Evolutionary conservation across 805 yeast species (phyloP).

Genomic region (Schizosaccharomyces osmophilus): DNA sequence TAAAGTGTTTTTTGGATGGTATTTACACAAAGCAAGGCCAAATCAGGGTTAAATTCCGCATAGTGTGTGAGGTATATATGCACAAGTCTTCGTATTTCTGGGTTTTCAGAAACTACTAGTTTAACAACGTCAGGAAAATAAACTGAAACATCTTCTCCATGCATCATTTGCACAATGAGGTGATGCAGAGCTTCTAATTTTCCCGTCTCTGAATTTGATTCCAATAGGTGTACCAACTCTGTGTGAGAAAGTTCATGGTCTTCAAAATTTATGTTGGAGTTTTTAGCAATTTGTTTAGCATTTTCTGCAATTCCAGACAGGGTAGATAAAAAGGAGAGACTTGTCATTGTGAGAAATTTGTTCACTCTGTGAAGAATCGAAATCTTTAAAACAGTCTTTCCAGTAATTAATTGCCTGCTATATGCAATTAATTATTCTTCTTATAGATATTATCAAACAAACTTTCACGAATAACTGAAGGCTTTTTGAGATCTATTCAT

Average conservation of each 20-base stretch:
- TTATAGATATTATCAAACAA: too few relatives aligned
- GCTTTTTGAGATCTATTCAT: too few relatives aligned
- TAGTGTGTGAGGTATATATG: conserved; percentile 48
- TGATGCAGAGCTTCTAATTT: neutral
- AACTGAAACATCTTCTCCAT: conserved; percentile 20
- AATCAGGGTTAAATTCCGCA: conserved; percentile 67
- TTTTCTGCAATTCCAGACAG: neutral
- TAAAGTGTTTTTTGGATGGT: conserved; percentile 65
- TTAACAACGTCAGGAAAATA: conserved; percentile 74
- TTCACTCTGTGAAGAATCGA: too few relatives aligned
- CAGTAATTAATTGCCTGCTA: too few relatives aligned
- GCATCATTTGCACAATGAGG: conserved; percentile 8
- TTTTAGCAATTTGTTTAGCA: neutral
- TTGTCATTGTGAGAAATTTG: neutral
- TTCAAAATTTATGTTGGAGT: neutral
- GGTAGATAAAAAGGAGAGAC: neutral
- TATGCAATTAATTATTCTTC: too few relatives aligned
- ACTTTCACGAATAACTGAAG: too few relatives aligned
- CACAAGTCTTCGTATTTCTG: conserved; percentile 50
- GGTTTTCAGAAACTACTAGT: conserved; percentile 45
- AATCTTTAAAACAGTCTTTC: too few relatives aligned
- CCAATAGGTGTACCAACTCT: neutral
- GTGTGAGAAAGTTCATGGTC: neutral
- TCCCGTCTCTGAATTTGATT: neutral
- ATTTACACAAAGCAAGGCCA: conserved; percentile 72